Conservation (phyloP, 352 stramenopile genomes). For the Pythium vanterpoolii region DNA sequence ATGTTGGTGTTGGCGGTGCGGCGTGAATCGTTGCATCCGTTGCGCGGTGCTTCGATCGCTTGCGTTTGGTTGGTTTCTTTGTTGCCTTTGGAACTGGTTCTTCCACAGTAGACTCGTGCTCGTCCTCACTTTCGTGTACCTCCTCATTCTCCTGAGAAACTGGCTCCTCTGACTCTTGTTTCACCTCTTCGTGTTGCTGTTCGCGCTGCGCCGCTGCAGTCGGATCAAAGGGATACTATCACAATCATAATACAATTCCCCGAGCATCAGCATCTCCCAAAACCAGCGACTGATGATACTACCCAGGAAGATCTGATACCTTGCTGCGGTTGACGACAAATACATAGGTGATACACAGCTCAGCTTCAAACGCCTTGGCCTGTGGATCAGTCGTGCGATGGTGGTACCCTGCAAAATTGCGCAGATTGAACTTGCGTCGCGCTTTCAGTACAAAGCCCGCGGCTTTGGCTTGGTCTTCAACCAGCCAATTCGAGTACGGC, state of each 20-base stretch:
- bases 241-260: background rate
- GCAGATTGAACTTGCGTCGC: slow-evolving; percentile 65
- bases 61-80: slow-evolving; percentile 11
- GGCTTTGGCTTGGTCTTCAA: slow-evolving; percentile 78
- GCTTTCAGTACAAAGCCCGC: slow-evolving; percentile 78
- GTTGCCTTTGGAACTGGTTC: background rate
- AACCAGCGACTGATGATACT: background rate
- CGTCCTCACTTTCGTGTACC: background rate
- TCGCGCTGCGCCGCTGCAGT: background rate
- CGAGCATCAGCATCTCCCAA: background rate
- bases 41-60: slow-evolving; percentile 6
- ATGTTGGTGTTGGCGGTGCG: background rate
- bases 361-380: slow-evolving; percentile 81
- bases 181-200: background rate
- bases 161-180: background rate
- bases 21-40: background rate
- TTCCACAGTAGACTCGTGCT: background rate
- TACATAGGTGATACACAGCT: slow-evolving; percentile 81
- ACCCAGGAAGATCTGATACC: too few relatives aligned
- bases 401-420: slow-evolving; percentile 77
- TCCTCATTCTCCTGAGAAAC: background rate
- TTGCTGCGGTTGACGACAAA: slow-evolving; percentile 84
- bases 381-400: slow-evolving; percentile 85
- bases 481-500: slow-evolving; percentile 86
- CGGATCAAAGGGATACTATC: slow-evolving; percentile 16